Evolutionary conservation across 2,329 filamentous ascomycete genomes (phyloP).

Genomic region (Ramularia endophylla): DNA sequence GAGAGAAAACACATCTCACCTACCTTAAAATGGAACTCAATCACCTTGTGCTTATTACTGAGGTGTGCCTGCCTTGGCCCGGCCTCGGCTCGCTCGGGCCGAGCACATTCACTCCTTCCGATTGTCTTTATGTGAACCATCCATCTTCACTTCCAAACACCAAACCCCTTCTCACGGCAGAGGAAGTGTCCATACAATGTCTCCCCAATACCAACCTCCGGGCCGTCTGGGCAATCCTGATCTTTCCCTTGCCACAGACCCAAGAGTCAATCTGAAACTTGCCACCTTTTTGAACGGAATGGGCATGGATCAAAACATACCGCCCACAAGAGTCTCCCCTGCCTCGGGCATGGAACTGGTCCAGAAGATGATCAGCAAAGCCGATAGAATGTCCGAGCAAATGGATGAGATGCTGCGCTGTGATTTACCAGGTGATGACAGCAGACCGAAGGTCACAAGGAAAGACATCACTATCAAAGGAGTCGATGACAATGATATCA

Average conservation of each 20-base stretch:
- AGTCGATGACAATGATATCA: conserved; percentile 21
- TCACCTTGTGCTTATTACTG: no score
- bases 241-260: conserved; percentile 21
- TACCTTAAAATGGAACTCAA: no score
- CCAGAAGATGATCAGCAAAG: conserved; percentile 4
- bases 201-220: conserved; percentile 12
- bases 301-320: conserved; percentile 16
- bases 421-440: conserved; percentile 14
- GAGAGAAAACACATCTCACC: no score
- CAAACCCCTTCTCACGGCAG: no score
- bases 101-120: no score
- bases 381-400: not conserved
- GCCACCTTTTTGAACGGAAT: conserved; percentile 15
- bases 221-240: conserved; percentile 22
- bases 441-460: conserved; percentile 13
- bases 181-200: no score
- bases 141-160: no score
- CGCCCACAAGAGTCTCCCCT: conserved; percentile 5
- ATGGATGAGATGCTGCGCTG: conserved; percentile 56
- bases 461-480: conserved; percentile 15
- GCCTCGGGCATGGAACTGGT: conserved; percentile 13
- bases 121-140: no score
- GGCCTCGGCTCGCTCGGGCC: no score
- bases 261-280: conserved; percentile 20
- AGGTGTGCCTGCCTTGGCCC: no score